These are phyloP conservation scores for Rhizopogon vinicolor DNA, from an alignment of 768 basidiomycete genomes.

Conservation along the genomic window DNA sequence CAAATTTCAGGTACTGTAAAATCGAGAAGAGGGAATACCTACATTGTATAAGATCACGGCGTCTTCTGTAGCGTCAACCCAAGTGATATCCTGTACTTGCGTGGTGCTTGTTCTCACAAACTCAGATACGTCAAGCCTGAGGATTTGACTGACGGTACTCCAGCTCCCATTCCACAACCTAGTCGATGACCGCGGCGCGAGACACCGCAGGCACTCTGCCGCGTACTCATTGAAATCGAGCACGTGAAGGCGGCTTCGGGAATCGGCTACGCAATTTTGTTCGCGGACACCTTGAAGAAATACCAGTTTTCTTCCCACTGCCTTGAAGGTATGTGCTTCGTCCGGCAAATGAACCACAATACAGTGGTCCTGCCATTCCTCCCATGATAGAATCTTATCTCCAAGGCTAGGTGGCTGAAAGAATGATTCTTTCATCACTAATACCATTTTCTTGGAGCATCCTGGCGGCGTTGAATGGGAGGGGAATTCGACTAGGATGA, in stretches of 20 bases:
- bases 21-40: slow-evolving; percentile 15
- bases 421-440: slow-evolving; percentile 52
- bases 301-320: slow-evolving; percentile 25
- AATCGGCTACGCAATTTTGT: slow-evolving; percentile 2
- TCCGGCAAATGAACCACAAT: slow-evolving; percentile 30
- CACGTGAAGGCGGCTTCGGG: slow-evolving; percentile 22
- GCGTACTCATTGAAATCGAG: slow-evolving; percentile 26
- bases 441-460: slow-evolving; percentile 37
- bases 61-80: slow-evolving; percentile 54
- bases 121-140: slow-evolving; percentile 18
- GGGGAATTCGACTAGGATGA: slow-evolving; percentile 38
- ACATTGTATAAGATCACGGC: slow-evolving; percentile 56
- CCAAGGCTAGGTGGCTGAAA: slow-evolving; percentile 39
- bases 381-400: slow-evolving; percentile 49
- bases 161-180: slow-evolving; percentile 26
- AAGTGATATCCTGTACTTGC: slow-evolving; percentile 41
- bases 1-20: slow-evolving; percentile 1
- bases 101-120: slow-evolving; percentile 36
- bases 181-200: slow-evolving; percentile 21
- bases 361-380: slow-evolving; percentile 43
- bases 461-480: slow-evolving; percentile 29
- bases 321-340: slow-evolving; percentile 21
- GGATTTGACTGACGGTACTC: slow-evolving; percentile 24
- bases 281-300: slow-evolving; percentile 26
- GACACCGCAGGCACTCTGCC: slow-evolving; percentile 20